phyloP scores from a whole-genome alignment of 768 basidiomycete species.

The Kwoniella heveanensis region DNA sequence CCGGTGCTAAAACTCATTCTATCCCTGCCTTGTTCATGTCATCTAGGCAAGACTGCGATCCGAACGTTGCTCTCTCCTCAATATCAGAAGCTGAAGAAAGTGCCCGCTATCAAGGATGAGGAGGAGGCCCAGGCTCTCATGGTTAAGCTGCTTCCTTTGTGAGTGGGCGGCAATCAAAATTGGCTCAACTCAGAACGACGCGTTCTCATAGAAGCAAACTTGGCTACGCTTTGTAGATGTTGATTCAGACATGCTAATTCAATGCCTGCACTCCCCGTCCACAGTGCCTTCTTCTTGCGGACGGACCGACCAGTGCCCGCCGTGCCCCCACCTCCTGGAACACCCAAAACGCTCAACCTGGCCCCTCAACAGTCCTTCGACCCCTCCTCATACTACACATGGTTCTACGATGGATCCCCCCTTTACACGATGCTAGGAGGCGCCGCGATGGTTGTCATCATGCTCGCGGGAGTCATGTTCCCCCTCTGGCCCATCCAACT shows the following conservation, averaged over 20 bases:
- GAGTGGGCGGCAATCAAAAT: conserved; percentile 19
- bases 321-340: conserved; percentile 54
- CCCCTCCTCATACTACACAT: conserved; percentile 85
- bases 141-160: conserved; percentile 69
- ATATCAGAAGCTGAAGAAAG: conserved; percentile 81
- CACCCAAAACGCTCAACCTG: conserved; percentile 75
- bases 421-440: conserved; percentile 91
- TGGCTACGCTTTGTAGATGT: too few relatives aligned
- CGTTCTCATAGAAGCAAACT: too few relatives aligned
- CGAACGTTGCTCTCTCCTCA: conserved; percentile 89
- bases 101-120: conserved; percentile 67
- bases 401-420: conserved; percentile 95
- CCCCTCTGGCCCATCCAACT: conserved; percentile 94
- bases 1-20: neutral
- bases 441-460: conserved; percentile 83
- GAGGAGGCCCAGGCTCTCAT: conserved; percentile 72
- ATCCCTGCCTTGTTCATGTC: neutral
- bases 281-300: conserved; percentile 82
- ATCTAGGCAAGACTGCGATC: conserved; percentile 82
- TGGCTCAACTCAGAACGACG: too few relatives aligned
- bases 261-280: neutral
- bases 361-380: conserved; percentile 72
- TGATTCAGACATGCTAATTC: too few relatives aligned
- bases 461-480: conserved; percentile 98
- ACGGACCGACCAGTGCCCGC: conserved; percentile 70